Percentiles rank a stretch among this genome's conserved stretches.
Conservation (phyloP, 306 rosid species). For the Coriaria nepalensis region DNA sequence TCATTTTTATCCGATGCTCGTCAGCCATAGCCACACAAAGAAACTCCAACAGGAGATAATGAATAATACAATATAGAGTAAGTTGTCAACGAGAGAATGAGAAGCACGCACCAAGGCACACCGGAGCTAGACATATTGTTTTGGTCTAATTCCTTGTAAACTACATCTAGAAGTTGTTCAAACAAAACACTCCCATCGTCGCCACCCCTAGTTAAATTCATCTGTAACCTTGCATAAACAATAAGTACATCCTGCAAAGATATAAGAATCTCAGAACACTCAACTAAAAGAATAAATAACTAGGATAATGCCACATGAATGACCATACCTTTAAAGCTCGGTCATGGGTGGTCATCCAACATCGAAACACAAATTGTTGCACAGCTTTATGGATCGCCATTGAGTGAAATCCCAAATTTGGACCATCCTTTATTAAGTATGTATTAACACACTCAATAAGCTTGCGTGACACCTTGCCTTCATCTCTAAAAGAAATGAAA, state of each 20-base stretch:
- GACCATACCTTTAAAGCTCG: conserved; percentile 68
- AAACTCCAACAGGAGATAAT: conserved; percentile 15
- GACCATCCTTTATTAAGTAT: conserved; percentile 81
- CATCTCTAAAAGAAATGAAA: conserved; percentile 49
- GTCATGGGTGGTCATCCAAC: conserved; percentile 81
- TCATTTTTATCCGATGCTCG: conserved; percentile 10
- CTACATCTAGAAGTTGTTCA: conserved; percentile 69
- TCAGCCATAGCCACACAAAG: conserved; percentile 7
- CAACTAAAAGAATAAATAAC: conserved; percentile 2
- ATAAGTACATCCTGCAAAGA: conserved; percentile 65
- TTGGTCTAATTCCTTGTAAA: conserved; percentile 87
- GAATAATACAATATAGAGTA: conserved; percentile 7
- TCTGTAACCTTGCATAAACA: conserved; percentile 60
- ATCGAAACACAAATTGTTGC: conserved; percentile 65
- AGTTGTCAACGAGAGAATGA: not conserved
- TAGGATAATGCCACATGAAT: conserved; percentile 15
- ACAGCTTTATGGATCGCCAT: conserved; percentile 61
- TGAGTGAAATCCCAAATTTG: conserved; percentile 53
- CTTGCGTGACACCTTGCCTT: conserved; percentile 77
- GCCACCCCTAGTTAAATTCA: conserved; percentile 50
- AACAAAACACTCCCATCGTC: conserved; percentile 49
- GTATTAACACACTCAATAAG: conserved; percentile 77
- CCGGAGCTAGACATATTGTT: conserved; percentile 36
- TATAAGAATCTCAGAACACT: conserved; percentile 5
- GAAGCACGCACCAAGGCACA: conserved; percentile 42